Conservation (phyloP, 805 yeast genomes). For the Naumovozyma castellii region DNA sequence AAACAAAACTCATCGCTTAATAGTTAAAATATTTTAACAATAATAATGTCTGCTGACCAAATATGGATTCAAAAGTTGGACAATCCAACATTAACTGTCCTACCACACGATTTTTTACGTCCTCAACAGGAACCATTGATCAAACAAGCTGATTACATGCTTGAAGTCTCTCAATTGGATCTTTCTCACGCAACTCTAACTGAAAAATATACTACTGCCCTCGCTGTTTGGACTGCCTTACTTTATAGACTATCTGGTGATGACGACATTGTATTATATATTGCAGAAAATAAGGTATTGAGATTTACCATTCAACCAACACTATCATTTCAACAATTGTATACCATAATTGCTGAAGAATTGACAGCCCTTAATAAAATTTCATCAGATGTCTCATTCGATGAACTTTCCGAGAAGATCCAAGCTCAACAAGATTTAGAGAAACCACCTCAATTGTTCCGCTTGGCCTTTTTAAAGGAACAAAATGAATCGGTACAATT, state of each 20-base stretch:
- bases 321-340: slow-evolving; percentile 45
- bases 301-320: slow-evolving; percentile 52
- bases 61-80: slow-evolving; percentile 58
- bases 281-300: slow-evolving; percentile 39
- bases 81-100: slow-evolving; percentile 74
- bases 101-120: slow-evolving; percentile 80
- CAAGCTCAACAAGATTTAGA: slow-evolving; percentile 43
- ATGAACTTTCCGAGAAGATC: slow-evolving; percentile 46
- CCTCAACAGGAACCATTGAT: slow-evolving; percentile 61
- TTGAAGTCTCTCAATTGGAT: slow-evolving; percentile 25
- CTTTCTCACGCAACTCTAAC: slow-evolving; percentile 15
- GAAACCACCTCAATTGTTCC: slow-evolving; percentile 53
- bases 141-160: slow-evolving; percentile 44
- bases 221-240: slow-evolving; percentile 61
- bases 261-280: slow-evolving; percentile 78
- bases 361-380: slow-evolving; percentile 21
- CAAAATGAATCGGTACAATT: slow-evolving; percentile 32
- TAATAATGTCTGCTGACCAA: background rate
- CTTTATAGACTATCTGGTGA: slow-evolving; percentile 83
- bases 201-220: slow-evolving; percentile 40
- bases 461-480: slow-evolving; percentile 34
- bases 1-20: no score
- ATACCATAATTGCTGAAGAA: slow-evolving; percentile 33
- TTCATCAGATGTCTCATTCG: slow-evolving; percentile 36
- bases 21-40: no score